Evolutionary conservation across 2,329 filamentous ascomycete species (phyloP).

Genomic region (Hirsutella minnesotensis): DNA sequence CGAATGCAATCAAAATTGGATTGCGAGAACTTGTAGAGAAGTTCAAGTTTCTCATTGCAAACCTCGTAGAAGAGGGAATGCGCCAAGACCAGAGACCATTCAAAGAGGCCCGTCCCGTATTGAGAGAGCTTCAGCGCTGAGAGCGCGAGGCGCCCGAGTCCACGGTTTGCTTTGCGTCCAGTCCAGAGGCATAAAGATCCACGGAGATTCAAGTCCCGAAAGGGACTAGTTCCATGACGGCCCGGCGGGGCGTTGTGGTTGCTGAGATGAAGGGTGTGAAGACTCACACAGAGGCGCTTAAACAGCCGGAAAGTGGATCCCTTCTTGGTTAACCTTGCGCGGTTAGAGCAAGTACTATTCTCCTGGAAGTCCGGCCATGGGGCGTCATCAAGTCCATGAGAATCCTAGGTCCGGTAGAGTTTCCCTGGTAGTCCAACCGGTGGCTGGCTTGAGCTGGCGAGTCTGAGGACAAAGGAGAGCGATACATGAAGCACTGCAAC

Average conservation of each 20-base stretch:
- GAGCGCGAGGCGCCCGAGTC: not conserved
- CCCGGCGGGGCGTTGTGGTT: not conserved
- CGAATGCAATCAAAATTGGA: slow-evolving; percentile 12
- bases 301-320: not conserved
- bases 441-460: not conserved
- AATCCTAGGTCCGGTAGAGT: slow-evolving; percentile 1
- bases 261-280: not conserved
- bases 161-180: not conserved
- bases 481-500: not conserved
- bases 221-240: not conserved
- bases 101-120: not conserved
- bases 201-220: not conserved
- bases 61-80: not conserved
- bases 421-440: not conserved
- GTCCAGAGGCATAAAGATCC: not conserved
- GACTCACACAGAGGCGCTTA: not conserved
- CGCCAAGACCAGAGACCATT: slow-evolving; percentile 1
- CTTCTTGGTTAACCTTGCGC: slow-evolving; percentile 3
- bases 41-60: slow-evolving; percentile 1
- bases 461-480: not conserved
- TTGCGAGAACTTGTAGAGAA: slow-evolving; percentile 9
- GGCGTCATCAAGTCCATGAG: not conserved
- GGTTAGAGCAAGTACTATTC: slow-evolving; percentile 7
- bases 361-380: not conserved
- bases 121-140: not conserved